Percentiles rank a stretch among this genome's conserved stretches.
These are phyloP conservation scores for Pogostemon cablin DNA, from an alignment of 257 asterid species.

Conservation along the genomic window DNA sequence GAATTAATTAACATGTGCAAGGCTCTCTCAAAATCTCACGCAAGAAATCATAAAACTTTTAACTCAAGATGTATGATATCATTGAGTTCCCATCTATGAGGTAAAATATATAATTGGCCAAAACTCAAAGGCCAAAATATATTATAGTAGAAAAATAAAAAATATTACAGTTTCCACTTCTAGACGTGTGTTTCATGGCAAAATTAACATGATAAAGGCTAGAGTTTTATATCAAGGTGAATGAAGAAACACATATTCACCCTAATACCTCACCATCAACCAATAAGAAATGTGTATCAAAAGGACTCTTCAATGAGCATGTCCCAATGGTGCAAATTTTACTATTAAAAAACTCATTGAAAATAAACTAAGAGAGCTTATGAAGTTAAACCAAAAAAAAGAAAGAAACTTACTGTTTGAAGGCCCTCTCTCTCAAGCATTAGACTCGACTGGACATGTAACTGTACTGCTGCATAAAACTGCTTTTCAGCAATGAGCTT, in stretches of 20 bases:
- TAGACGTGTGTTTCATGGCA: background rate
- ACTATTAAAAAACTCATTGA: background rate
- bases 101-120: slow-evolving; percentile 3
- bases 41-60: slow-evolving; percentile 2
- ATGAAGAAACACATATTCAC: slow-evolving; percentile 17
- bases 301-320: slow-evolving; percentile 7
- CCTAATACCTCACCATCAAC: slow-evolving; percentile 11
- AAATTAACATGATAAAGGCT: slow-evolving; percentile 1
- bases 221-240: slow-evolving; percentile 25
- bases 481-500: slow-evolving; percentile 89
- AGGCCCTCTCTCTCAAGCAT: slow-evolving; percentile 99
- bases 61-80: slow-evolving; percentile 23
- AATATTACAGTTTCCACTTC: background rate
- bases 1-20: slow-evolving; percentile 13
- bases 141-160: background rate
- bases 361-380: slow-evolving; percentile 20
- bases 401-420: slow-evolving; percentile 75
- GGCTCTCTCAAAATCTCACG: slow-evolving; percentile 12
- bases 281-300: slow-evolving; percentile 22
- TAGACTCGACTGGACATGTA: slow-evolving; percentile 84
- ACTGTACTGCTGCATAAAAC: slow-evolving; percentile 95
- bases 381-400: slow-evolving; percentile 6
- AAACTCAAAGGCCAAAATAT: slow-evolving; percentile 12
- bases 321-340: no score
- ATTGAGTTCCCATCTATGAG: slow-evolving; percentile 21